Base-by-base conservation (phyloP, 768 basidiomycete species). In the Psilocybe sp. region DNA sequence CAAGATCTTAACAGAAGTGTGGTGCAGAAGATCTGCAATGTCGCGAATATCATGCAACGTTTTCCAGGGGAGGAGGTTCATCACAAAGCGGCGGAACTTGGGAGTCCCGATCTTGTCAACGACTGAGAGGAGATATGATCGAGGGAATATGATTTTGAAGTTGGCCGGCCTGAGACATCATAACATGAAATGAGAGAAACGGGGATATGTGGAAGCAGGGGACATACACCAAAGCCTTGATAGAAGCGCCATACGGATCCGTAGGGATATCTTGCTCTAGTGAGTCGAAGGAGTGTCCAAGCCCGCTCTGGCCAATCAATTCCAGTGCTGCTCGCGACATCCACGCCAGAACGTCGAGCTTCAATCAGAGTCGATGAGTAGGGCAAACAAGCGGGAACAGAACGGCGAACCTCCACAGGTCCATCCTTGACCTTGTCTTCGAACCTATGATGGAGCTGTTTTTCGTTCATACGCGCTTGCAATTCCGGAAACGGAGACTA, bases 281-380 rank as follows among this genome's bases (percentile, higher is more conserved):
- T 0, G 66, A 47, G 51, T 76, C 74, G 37, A 77, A 75, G n/a
- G 71, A 72, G 41, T 67, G 64, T 6, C 74, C 74, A 23, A 80
- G 64, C 4, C 78, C 76, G 14, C 71, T 71, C 61, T 74, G 76
- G 3, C 75, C 77, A 38, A 80, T 70, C 38, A 79, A 61, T 51
- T 80, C 77, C 10, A 79, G 65, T 15, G 78, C 75, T 15, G 70
- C 65, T 8, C 78, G 68, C 15, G 71, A 56, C 59, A 67, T 65
- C 55, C 55, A 56, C 2, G 2, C 16, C 16, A 50, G 9, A 15
- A 56, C 19, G 18, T 56, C 55, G 20, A 56, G 41, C 55, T 56
- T 16, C 14, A 31, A 36, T 37, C 12, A 44, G 19, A 11, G 35
- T 3, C 46, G 23, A 43, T 19, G 6, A 42, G 18, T 19, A 14